These are phyloP conservation scores for Byssochlamys sp. DNA, from an alignment of 2,329 filamentous ascomycete genomes.

Conservation along the genomic window DNA sequence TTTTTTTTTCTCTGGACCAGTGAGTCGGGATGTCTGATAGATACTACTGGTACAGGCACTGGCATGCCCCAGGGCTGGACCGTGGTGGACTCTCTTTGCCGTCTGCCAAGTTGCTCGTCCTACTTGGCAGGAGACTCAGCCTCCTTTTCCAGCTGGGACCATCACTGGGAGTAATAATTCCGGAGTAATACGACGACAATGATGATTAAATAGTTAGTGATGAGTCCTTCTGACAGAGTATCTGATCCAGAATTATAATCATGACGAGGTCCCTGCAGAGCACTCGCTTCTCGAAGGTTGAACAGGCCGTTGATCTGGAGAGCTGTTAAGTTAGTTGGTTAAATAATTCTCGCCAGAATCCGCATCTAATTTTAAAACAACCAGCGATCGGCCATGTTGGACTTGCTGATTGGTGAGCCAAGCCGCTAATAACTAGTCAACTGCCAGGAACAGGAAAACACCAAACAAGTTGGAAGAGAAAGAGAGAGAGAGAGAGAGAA, in stretches of 20 bases:
- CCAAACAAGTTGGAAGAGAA: conserved; percentile 6
- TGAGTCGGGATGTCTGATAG: not conserved
- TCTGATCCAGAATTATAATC: no score
- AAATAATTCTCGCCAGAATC: no score
- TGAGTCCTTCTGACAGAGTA: no score
- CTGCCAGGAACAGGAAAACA: conserved; percentile 17
- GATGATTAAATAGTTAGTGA: no score
- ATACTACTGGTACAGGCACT: not conserved
- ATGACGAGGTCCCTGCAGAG: not conserved
- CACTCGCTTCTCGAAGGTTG: not conserved
- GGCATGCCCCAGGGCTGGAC: not conserved
- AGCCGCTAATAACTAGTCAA: not conserved
- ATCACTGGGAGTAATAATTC: no score
- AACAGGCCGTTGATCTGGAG: no score
- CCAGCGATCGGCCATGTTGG: no score
- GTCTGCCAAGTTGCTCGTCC: not conserved
- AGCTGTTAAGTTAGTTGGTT: no score
- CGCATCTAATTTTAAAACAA: not conserved
- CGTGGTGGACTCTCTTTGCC: not conserved
- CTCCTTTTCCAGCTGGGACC: not conserved
- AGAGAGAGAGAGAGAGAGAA: conserved; percentile 1
- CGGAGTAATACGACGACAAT: no score
- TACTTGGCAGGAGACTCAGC: not conserved
- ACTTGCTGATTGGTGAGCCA: not conserved
- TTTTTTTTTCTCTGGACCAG: not conserved